These are phyloP conservation scores for Ogataea philodendri DNA, from an alignment of 805 yeast genomes.

Conservation along the genomic window DNA sequence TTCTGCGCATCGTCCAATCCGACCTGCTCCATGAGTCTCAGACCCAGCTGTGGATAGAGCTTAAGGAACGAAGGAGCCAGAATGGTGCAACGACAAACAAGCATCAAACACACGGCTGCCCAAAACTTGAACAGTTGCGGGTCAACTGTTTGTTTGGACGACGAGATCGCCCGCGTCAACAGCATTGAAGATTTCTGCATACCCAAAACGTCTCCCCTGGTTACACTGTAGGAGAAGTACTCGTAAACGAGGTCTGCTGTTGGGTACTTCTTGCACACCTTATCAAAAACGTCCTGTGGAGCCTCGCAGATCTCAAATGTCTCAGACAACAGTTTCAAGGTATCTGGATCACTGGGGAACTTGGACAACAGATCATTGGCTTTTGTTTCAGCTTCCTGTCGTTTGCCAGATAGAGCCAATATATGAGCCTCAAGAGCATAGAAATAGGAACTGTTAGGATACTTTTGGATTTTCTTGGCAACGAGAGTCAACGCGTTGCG, in stretches of 20 bases:
- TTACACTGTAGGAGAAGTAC: conserved; percentile 59
- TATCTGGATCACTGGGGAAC: conserved; percentile 53
- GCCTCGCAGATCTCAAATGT: conserved; percentile 42
- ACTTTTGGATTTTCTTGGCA: conserved; percentile 46
- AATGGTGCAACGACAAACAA: conserved; percentile 35
- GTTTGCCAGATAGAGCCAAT: conserved; percentile 35
- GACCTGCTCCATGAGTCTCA: conserved; percentile 50
- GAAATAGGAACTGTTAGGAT: conserved; percentile 58
- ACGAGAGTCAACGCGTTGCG: conserved; percentile 51
- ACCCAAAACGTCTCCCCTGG: conserved; percentile 45
- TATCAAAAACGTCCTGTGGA: conserved; percentile 52
- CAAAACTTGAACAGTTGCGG: conserved; percentile 44
- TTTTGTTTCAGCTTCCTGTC: conserved; percentile 34
- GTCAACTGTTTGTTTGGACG: conserved; percentile 18
- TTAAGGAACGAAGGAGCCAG: conserved; percentile 44
- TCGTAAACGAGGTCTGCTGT: conserved; percentile 43
- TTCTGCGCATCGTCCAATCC: conserved; percentile 66
- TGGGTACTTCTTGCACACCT: conserved; percentile 57
- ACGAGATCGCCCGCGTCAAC: conserved; percentile 33
- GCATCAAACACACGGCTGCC: conserved; percentile 55
- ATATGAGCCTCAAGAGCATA: conserved; percentile 43
- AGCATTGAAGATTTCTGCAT: conserved; percentile 55
- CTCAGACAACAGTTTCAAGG: conserved; percentile 47
- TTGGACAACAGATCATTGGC: conserved; percentile 32
- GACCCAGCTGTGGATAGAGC: conserved; percentile 60